These are phyloP conservation scores for Plasmodium fragile DNA, from an alignment of 169 alveolate species.

Conservation along the genomic window DNA sequence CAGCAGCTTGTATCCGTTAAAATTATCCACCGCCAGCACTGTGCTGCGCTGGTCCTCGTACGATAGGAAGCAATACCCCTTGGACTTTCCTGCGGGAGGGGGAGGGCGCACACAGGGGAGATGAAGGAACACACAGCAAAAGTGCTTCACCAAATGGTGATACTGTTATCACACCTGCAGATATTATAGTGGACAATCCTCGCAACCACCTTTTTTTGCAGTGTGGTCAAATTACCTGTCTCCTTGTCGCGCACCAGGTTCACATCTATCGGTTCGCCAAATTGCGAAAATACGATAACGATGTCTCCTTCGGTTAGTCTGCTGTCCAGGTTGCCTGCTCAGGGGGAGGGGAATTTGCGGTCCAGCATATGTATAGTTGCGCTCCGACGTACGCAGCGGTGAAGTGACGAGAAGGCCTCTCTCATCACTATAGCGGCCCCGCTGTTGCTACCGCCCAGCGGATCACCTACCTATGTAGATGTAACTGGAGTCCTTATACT, in stretches of 20 bases:
- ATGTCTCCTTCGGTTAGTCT: slow-evolving; percentile 99
- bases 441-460: background rate
- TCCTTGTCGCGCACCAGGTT: slow-evolving; percentile 94
- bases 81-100: slow-evolving; percentile 83
- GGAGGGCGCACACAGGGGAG: background rate
- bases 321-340: slow-evolving; percentile 91
- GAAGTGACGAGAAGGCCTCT: background rate
- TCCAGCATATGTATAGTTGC: background rate
- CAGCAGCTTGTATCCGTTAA: slow-evolving; percentile 93
- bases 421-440: too few species aligned
- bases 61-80: slow-evolving; percentile 97
- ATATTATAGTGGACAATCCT: background rate
- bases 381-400: background rate
- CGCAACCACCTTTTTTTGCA: background rate
- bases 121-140: background rate
- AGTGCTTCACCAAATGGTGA: background rate
- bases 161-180: background rate
- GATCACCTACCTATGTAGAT: slow-evolving; percentile 80
- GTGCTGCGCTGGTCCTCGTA: slow-evolving; percentile 98
- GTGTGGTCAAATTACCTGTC: slow-evolving; percentile 90
- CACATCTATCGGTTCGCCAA: slow-evolving; percentile 97
- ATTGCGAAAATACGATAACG: slow-evolving; percentile 96
- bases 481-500: slow-evolving; percentile 85
- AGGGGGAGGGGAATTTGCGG: slow-evolving; percentile 66
- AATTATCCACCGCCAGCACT: slow-evolving; percentile 99